Evolutionary conservation across 352 stramenopile species (phyloP).

Genomic region (Pythium vanterpoolii): DNA sequence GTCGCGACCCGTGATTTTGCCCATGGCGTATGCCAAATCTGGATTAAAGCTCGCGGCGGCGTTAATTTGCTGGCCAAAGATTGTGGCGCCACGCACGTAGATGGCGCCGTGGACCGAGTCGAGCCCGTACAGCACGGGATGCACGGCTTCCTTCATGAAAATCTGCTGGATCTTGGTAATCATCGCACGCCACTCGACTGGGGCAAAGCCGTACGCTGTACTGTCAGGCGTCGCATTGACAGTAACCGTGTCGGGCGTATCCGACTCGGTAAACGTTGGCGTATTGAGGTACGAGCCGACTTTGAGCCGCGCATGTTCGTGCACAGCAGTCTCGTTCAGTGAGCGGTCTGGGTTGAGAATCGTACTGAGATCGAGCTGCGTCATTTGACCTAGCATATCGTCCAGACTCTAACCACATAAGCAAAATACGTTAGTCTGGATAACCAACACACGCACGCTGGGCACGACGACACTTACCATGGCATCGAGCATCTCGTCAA

Average conservation of each 20-base stretch:
- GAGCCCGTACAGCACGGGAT: conserved; percentile 84
- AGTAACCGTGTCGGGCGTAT: conserved; percentile 13
- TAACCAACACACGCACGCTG: neutral
- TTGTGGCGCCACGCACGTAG: conserved; percentile 74
- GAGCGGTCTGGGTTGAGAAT: conserved; percentile 65
- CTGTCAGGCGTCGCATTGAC: conserved; percentile 18
- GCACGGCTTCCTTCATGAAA: conserved; percentile 45
- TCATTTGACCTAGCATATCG: conserved; percentile 88
- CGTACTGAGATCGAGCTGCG: conserved; percentile 86
- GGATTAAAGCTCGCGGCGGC: conserved; percentile 87
- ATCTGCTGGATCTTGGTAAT: conserved; percentile 80
- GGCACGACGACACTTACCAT: conserved; percentile 15
- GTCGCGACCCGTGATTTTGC: conserved; percentile 74
- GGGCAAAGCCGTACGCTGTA: conserved; percentile 40
- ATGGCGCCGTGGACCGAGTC: conserved; percentile 91
- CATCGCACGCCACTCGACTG: conserved; percentile 64
- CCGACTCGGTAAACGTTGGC: conserved; percentile 32
- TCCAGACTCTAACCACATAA: conserved; percentile 17
- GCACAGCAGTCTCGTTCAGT: conserved; percentile 58
- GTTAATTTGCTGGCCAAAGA: conserved; percentile 90
- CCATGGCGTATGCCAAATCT: conserved; percentile 62
- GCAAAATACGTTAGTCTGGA: neutral
- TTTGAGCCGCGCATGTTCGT: conserved; percentile 69
- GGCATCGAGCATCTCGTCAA: conserved; percentile 11
- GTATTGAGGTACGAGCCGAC: conserved; percentile 90